These are phyloP conservation scores for thale cress (Arabidopsis thaliana) DNA, from an alignment of 345 rosid species.

Conservation along the genomic window TAIR10.1 NC_003076.8:14481001-14481500, in stretches of 20 bases:
- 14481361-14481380: neutral
- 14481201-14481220: neutral
- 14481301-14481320: slow-evolving; percentile 72
- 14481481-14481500: slow-evolving; percentile 92
- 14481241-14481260: slow-evolving; percentile 72
- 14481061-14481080: slow-evolving; percentile 20
- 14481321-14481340: slow-evolving; percentile 76
- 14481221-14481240: slow-evolving; percentile 61
- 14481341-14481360: slow-evolving; percentile 21
- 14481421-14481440: slow-evolving; percentile 58
- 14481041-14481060: slow-evolving; percentile 18
- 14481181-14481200: neutral
- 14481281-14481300: slow-evolving; percentile 88
- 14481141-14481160: neutral
- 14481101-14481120: slow-evolving; percentile 7
- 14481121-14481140: neutral
- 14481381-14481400: slow-evolving; percentile 1
- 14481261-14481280: slow-evolving; percentile 83
- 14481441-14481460: slow-evolving; percentile 95
- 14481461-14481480: slow-evolving; percentile 90
- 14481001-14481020: slow-evolving; percentile 13
- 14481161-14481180: neutral
- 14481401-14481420: slow-evolving; percentile 3
- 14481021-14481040: slow-evolving; percentile 23
- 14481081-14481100: slow-evolving; percentile 21